Evolutionary conservation across 331 rosid genomes (phyloP).

Genomic region (Dryas integrifolia): DNA sequence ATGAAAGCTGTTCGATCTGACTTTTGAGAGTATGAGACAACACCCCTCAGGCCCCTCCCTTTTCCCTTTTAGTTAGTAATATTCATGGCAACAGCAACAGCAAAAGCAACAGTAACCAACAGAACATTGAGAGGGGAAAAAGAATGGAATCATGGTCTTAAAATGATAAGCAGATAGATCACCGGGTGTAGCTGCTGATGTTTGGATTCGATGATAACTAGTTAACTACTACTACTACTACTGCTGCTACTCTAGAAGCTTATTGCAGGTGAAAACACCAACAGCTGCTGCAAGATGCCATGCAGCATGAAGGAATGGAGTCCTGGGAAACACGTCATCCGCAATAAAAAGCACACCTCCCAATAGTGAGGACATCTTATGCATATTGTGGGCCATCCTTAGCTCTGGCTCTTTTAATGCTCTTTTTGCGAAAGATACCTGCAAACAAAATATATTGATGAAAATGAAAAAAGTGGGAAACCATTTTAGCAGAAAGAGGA

Average conservation of each 20-base stretch:
- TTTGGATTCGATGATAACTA: too few relatives aligned
- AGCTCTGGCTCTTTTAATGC: slow-evolving; percentile 85
- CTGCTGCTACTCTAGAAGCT: slow-evolving; percentile 75
- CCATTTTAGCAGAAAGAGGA: background rate
- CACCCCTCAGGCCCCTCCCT: too few relatives aligned
- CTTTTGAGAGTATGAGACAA: too few relatives aligned
- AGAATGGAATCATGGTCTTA: too few relatives aligned
- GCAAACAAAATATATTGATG: slow-evolving; percentile 10
- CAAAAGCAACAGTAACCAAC: too few relatives aligned
- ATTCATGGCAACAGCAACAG: too few relatives aligned
- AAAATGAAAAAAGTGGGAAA: background rate
- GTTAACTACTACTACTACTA: too few relatives aligned
- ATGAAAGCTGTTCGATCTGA: too few relatives aligned
- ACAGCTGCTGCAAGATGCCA: slow-evolving; percentile 99
- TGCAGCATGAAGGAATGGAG: slow-evolving; percentile 91
- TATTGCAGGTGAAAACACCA: slow-evolving; percentile 86
- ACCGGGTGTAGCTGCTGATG: too few relatives aligned
- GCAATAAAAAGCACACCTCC: slow-evolving; percentile 80
- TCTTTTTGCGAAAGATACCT: slow-evolving; percentile 87
- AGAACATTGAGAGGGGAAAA: too few relatives aligned
- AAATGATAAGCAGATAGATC: too few relatives aligned
- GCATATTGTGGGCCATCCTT: slow-evolving; percentile 70
- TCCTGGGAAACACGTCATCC: slow-evolving; percentile 69
- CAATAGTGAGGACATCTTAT: slow-evolving; percentile 78
- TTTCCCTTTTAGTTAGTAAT: too few relatives aligned